phyloP scores from a whole-genome alignment of 345 rosid species.

The Euphorbia pulcherrima region DNA sequence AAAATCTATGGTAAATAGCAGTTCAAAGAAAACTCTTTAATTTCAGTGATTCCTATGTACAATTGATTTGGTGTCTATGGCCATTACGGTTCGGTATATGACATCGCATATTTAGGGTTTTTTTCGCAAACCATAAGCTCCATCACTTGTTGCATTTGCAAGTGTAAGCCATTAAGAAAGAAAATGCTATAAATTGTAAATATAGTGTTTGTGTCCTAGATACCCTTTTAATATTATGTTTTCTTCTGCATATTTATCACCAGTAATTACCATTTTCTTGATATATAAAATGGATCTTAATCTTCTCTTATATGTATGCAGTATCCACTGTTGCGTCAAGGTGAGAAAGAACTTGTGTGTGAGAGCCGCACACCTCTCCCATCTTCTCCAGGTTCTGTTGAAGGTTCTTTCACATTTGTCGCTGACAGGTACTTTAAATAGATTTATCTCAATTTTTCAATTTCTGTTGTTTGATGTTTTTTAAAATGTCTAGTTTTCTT shows the following conservation, averaged over 20 bases:
- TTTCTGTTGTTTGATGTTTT: neutral
- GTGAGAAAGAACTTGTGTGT: conserved; percentile 66
- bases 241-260: neutral
- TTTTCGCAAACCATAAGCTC: neutral
- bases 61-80: neutral
- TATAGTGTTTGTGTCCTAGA: neutral
- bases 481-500: neutral
- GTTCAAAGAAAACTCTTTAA: neutral
- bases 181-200: neutral
- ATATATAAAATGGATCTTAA: neutral
- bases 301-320: conserved; percentile 29
- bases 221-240: neutral
- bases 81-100: neutral
- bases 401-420: conserved; percentile 80
- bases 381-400: conserved; percentile 48
- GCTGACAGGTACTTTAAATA: conserved; percentile 69
- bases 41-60: neutral
- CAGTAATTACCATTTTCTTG: conserved; percentile 4
- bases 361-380: conserved; percentile 47
- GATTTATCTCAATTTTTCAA: neutral
- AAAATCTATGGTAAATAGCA: neutral
- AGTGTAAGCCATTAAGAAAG: neutral
- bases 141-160: neutral
- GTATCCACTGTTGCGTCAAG: conserved; percentile 68
- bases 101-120: conserved; percentile 1